Conservation (phyloP, 306 rosid genomes). For the Macrotyloma uniflorum region DNA sequence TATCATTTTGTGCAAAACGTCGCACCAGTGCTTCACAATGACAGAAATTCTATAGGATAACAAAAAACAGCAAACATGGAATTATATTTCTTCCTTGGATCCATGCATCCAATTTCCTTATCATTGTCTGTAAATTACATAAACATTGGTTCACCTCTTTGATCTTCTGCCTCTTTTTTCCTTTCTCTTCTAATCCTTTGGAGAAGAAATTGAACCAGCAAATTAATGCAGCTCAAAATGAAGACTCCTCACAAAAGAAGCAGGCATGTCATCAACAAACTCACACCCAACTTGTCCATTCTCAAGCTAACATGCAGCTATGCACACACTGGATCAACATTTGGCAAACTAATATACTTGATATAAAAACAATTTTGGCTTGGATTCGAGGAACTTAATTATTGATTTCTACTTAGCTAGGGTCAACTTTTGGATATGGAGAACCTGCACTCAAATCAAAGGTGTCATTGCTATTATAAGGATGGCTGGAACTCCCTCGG, state of each 20-base stretch:
- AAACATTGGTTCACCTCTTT: not conserved
- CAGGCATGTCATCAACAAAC: not conserved
- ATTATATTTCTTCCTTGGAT: not conserved
- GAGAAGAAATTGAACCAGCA: not conserved
- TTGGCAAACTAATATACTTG: not conserved
- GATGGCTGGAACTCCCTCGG: conserved; percentile 41
- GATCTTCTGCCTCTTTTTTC: not conserved
- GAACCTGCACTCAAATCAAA: conserved; percentile 36
- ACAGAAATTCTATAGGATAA: not conserved
- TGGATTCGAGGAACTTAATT: not conserved
- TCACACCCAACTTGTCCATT: not conserved
- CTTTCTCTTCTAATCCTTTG: not conserved
- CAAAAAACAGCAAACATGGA: not conserved
- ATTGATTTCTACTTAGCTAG: not conserved
- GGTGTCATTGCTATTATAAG: conserved; percentile 30
- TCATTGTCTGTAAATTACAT: not conserved
- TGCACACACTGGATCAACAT: not conserved
- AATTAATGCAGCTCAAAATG: not conserved
- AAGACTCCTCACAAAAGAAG: not conserved
- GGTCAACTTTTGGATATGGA: conserved; percentile 33
- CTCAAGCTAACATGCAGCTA: too few species aligned
- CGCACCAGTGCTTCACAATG: not conserved
- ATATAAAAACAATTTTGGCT: not conserved
- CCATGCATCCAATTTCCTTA: too few species aligned
- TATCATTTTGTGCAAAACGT: not conserved